Percentiles rank a stretch among this genome's conserved stretches.
Evolutionary conservation across 1,284 basidiomycete species (phyloP).

Genomic region (Malassezia pachydermatis): DNA sequence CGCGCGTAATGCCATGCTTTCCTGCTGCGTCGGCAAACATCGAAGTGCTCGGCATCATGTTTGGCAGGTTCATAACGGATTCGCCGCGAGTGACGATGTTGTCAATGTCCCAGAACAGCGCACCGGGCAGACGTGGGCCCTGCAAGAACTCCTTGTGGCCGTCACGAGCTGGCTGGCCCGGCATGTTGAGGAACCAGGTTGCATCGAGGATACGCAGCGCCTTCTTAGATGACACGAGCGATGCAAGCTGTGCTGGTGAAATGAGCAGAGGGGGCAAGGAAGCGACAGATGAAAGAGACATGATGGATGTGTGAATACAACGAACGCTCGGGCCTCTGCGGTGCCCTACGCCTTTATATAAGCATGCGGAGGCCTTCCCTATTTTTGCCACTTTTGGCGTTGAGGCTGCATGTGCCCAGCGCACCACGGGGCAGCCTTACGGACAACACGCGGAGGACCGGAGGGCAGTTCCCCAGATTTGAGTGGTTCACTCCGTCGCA

Average conservation of each 20-base stretch:
- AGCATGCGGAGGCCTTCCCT: no score
- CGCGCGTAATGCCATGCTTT: conserved; percentile 62
- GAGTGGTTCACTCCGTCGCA: no score
- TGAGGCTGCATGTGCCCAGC: no score
- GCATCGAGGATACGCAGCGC: conserved; percentile 54
- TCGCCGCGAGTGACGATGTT: conserved; percentile 50
- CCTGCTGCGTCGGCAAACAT: conserved; percentile 71
- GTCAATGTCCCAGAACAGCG: conserved; percentile 74
- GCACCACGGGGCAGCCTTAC: no score
- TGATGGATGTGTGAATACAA: neutral
- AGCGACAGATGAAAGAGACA: conserved; percentile 6
- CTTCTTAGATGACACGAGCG: conserved; percentile 11
- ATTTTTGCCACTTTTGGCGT: no score
- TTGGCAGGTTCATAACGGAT: conserved; percentile 55
- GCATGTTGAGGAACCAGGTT: conserved; percentile 71
- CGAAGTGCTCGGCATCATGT: conserved; percentile 76
- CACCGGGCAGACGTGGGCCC: conserved; percentile 61
- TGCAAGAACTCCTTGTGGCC: conserved; percentile 57
- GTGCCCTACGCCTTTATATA: no score
- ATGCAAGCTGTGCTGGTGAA: conserved; percentile 13
- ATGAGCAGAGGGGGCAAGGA: conserved; percentile 9
- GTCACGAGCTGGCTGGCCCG: conserved; percentile 52
- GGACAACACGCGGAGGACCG: no score
- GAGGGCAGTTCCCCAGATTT: no score
- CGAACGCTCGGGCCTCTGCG: no score